Evolutionary conservation across 495 filamentous ascomycete species (phyloP).

Genomic region (Hypoxylon fuscum): DNA sequence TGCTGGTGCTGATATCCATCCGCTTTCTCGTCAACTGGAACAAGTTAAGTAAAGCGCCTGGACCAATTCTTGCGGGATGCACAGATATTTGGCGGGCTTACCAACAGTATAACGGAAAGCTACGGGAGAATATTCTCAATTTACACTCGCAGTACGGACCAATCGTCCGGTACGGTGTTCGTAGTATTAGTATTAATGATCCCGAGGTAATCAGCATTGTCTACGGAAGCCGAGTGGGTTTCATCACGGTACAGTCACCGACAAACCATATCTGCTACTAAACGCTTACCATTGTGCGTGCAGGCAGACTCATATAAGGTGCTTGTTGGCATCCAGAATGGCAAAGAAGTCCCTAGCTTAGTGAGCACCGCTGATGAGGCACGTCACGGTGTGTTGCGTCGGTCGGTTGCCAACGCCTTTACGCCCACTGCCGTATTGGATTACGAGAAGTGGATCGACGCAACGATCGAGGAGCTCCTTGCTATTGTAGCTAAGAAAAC

Average conservation of each 20-base stretch:
- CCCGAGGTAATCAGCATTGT: slow-evolving; percentile 40
- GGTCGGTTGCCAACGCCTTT: slow-evolving; percentile 44
- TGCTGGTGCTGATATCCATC: neutral
- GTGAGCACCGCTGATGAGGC: slow-evolving; percentile 39
- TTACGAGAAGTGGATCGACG: slow-evolving; percentile 40
- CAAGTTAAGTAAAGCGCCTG: slow-evolving; percentile 37
- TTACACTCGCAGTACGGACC: slow-evolving; percentile 39
- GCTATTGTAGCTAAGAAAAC: slow-evolving; percentile 18
- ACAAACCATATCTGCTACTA: neutral
- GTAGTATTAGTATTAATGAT: slow-evolving; percentile 42
- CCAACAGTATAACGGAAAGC: slow-evolving; percentile 32
- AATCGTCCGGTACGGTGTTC: slow-evolving; percentile 43
- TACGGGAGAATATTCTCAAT: slow-evolving; percentile 31
- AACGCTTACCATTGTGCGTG: neutral
- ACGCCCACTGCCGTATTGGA: slow-evolving; percentile 37
- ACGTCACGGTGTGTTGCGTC: slow-evolving; percentile 32
- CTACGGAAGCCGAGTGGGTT: slow-evolving; percentile 42
- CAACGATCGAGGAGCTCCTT: slow-evolving; percentile 33
- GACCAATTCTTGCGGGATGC: slow-evolving; percentile 37
- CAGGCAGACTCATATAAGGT: slow-evolving; percentile 37
- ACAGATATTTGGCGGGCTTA: slow-evolving; percentile 45
- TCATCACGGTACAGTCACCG: slow-evolving; percentile 33
- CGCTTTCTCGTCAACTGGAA: slow-evolving; percentile 32
- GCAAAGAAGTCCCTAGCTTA: slow-evolving; percentile 42
- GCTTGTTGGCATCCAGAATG: slow-evolving; percentile 29